Conservation (phyloP, 768 basidiomycete genomes). For the Mrakia frigida region DNA sequence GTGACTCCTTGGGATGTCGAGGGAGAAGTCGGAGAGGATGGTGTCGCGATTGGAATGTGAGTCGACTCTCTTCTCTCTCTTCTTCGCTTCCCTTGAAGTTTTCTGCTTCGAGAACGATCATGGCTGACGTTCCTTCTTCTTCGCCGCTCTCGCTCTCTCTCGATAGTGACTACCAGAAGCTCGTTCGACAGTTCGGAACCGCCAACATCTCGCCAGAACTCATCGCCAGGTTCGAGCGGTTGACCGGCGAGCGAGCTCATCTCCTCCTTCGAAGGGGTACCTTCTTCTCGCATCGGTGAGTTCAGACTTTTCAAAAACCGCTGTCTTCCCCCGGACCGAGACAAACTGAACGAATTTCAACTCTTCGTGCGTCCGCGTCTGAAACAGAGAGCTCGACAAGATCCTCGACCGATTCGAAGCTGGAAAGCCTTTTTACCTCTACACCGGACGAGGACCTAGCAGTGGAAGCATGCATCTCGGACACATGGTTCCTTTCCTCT, state of each 20-base stretch:
- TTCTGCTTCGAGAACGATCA: not conserved
- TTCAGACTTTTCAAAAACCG: conserved; percentile 16
- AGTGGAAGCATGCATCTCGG: conserved; percentile 97
- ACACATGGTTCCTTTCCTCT: conserved; percentile 93
- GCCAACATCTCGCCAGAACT: conserved; percentile 68
- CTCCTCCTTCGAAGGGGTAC: conserved; percentile 79
- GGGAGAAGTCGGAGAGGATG: conserved; percentile 78
- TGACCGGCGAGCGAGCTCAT: conserved; percentile 86
- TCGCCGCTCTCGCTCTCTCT: not conserved
- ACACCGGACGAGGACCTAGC: conserved; percentile 94
- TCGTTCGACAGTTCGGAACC: conserved; percentile 90
- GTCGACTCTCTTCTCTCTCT: conserved; percentile 27
- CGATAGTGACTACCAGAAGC: conserved; percentile 88
- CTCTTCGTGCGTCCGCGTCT: conserved; percentile 5
- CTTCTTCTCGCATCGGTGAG: conserved; percentile 97
- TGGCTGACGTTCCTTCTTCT: not conserved
- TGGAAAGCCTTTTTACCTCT: conserved; percentile 94
- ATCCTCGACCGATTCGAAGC: conserved; percentile 95
- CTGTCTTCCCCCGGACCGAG: conserved; percentile 15
- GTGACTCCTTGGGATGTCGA: conserved; percentile 98
- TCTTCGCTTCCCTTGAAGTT: not conserved
- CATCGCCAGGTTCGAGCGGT: conserved; percentile 78
- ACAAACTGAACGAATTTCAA: no score
- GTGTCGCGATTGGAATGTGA: conserved; percentile 59
- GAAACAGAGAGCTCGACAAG: conserved; percentile 79